A percentile compares a stretch with the other conserved stretches of the same genome.
These are phyloP conservation scores for Umbelopsis vinacea DNA, from an alignment of 192 early-diverging fungal genomes.

Conservation along the genomic window DNA sequence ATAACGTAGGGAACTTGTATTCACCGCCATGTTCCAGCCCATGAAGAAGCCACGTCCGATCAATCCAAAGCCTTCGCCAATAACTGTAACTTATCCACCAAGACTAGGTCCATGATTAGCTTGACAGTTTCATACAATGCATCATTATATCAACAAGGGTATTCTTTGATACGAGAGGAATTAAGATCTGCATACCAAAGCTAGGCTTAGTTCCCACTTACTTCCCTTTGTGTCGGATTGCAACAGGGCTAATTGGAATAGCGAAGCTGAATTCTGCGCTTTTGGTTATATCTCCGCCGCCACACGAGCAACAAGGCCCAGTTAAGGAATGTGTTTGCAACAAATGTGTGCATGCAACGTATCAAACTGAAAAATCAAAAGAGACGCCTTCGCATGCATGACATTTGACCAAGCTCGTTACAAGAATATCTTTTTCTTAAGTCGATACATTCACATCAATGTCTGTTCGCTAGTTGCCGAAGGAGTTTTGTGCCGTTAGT, in stretches of 20 bases:
- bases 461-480: neutral
- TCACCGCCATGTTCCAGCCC: neutral
- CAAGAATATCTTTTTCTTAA: neutral
- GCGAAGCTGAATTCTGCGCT: too few species aligned
- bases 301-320: neutral
- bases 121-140: neutral
- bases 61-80: slow-evolving; percentile 14
- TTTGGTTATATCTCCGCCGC: neutral
- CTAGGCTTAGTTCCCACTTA: too few species aligned
- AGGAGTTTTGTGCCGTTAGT: slow-evolving; percentile 3
- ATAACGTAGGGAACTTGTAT: neutral
- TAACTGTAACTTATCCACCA: slow-evolving; percentile 1
- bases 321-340: neutral
- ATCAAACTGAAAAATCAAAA: neutral
- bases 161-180: too few species aligned
- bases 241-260: too few species aligned
- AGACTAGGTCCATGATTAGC: slow-evolving; percentile 27
- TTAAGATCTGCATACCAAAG: too few species aligned
- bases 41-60: neutral
- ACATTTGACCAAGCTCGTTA: neutral
- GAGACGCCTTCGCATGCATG: neutral
- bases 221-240: too few species aligned
- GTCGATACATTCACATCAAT: neutral
- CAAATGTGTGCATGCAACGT: neutral
- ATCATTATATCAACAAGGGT: neutral